Base-by-base conservation (phyloP, 495 filamentous ascomycete species). In the Parathielavia hyrcaniae region DNA sequence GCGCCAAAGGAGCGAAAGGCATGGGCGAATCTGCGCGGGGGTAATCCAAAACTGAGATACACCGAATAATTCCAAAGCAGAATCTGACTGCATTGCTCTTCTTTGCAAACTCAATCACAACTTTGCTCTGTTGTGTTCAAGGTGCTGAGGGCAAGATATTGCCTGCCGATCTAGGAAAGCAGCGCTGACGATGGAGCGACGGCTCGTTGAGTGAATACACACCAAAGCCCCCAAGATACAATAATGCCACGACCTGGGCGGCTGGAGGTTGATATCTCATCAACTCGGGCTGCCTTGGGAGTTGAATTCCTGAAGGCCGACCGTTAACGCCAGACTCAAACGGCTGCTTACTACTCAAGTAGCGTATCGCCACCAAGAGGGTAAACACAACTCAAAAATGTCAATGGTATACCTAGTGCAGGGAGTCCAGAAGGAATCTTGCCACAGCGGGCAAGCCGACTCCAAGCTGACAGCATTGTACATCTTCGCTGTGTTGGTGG, bases 201-300 rank as follows among this genome's bases (percentile, higher is more conserved):
- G 12, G n/a, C n/a, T n/a, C n/a, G n/a, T n/a, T n/a, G n/a, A n/a
- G n/a, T n/a, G n/a, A n/a, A n/a, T n/a, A n/a, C n/a, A n/a, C n/a
- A n/a, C n/a, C n/a, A n/a, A 12, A 23, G 17, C 3, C 14, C 32
- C 50, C 20, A n/a, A 36, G 36, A 30, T 40, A 26, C 12, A 6
- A 7, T 2, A 12, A n/a, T 4, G 9, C 0, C 11, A 20, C 11
- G 16, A 17, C 48, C 22, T 38, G 36, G 1, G 26, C 19, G 20
- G 5, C 17, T 52, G 20, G 20, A 1, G 50, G 23, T 52, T 10
- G 10, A 43, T 12, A 6, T 20, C 13, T 20, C 13, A 5, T 53
- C 10, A 14, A 2, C 36, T 12, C 2, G 13, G 50, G 35, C 26
- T 43, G 50, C 50, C 50, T 53, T 53, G 50, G 50, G 43, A 53